Evolutionary conservation across 192 early-diverging fungal genomes (phyloP).

Genomic region (Pilaira anomala): DNA sequence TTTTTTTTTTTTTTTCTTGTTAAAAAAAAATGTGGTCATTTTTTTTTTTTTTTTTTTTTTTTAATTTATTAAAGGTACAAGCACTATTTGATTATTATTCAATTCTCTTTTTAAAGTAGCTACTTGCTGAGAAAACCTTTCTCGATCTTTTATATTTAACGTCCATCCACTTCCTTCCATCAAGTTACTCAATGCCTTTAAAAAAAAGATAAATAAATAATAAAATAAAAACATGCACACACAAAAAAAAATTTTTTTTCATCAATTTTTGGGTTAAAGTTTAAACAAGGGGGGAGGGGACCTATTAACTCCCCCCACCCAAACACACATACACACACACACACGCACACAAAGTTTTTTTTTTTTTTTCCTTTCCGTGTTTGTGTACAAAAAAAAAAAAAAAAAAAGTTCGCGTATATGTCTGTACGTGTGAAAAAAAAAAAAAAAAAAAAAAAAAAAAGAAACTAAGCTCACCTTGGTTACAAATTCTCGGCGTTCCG

Average conservation of each 20-base stretch:
- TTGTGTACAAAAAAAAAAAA: too few relatives aligned
- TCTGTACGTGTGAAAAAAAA: background rate
- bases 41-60: constrained; percentile 1
- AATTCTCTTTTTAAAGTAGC: constrained; percentile 50
- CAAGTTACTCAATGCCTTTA: constrained; percentile 46
- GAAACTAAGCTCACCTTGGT: constrained; percentile 40
- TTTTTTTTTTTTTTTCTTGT: background rate
- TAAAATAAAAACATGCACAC: background rate
- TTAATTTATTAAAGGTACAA: constrained; percentile 18
- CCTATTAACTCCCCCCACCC: too few relatives aligned
- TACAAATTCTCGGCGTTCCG: constrained; percentile 40
- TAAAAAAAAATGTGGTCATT: background rate
- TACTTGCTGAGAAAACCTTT: constrained; percentile 66
- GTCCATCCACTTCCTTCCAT: constrained; percentile 62
- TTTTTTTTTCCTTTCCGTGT: too few relatives aligned
- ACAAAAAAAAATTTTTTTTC: background rate
- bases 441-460: constrained; percentile 3
- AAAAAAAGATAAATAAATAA: background rate
- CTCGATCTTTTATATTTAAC: constrained; percentile 52
- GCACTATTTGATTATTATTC: constrained; percentile 18
- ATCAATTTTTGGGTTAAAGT: constrained; percentile 36
- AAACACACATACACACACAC: too few relatives aligned
- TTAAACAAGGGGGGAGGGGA: constrained; percentile 40
- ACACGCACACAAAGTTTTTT: too few relatives aligned
- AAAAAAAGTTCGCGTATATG: constrained; percentile 54